These are phyloP conservation scores for Tetrahymena thermophila DNA, from an alignment of 73 alveolate genomes.

Conservation along the genomic window DNA sequence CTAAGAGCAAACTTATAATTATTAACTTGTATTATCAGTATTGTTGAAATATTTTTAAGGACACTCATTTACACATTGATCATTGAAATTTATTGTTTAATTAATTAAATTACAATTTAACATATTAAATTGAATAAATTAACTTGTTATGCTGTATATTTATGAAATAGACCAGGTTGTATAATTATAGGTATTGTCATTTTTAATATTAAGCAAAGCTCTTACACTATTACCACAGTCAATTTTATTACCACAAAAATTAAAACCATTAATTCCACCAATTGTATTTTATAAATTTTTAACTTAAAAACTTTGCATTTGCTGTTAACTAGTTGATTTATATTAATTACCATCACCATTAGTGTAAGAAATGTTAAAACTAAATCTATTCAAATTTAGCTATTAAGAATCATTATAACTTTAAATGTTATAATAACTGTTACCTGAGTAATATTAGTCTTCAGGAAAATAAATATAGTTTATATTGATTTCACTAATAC, in stretches of 20 bases:
- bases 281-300: too few relatives aligned
- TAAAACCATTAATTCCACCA: too few relatives aligned
- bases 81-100: not conserved
- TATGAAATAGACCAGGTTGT: not conserved
- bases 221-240: not conserved
- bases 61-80: not conserved
- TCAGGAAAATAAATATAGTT: not conserved
- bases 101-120: not conserved
- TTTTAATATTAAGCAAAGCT: too few relatives aligned
- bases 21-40: not conserved
- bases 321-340: too few relatives aligned
- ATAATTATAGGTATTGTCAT: not conserved
- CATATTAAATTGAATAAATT: not conserved
- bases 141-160: not conserved
- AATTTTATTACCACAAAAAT: too few relatives aligned
- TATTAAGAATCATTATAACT: not conserved
- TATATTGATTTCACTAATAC: not conserved
- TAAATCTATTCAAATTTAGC: too few relatives aligned
- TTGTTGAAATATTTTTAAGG: not conserved
- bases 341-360: too few relatives aligned
- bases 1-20: not conserved
- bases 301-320: too few relatives aligned
- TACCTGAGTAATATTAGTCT: not conserved
- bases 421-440: too few relatives aligned
- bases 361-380: too few relatives aligned